These are phyloP conservation scores for Cucurbita pepo DNA, from an alignment of 306 rosid genomes.

Conservation along the genomic window DNA sequence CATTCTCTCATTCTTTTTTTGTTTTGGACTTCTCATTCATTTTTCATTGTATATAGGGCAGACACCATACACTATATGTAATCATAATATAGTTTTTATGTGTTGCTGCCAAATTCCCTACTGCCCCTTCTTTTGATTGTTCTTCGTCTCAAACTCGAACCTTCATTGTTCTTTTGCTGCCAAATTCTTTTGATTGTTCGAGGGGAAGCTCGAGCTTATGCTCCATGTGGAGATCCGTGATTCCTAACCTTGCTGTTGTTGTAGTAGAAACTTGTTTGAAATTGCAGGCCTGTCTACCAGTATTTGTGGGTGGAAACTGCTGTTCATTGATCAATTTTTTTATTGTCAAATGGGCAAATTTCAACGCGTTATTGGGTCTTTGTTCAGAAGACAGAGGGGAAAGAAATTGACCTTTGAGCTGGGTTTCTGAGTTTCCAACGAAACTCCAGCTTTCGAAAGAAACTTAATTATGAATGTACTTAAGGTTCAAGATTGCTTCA, in stretches of 20 bases:
- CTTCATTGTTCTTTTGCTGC: too few relatives aligned
- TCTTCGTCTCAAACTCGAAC: too few relatives aligned
- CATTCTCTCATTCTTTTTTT: background rate
- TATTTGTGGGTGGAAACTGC: background rate
- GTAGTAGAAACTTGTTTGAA: too few relatives aligned
- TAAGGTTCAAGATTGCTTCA: background rate
- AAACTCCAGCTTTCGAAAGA: background rate
- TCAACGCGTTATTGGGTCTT: background rate
- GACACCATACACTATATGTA: background rate
- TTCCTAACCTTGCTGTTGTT: too few relatives aligned
- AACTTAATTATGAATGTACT: background rate
- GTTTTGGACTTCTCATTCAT: slow-evolving; percentile 3
- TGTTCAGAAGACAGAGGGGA: background rate
- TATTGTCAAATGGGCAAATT: background rate
- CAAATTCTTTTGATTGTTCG: too few relatives aligned
- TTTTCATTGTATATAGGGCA: background rate
- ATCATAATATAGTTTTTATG: slow-evolving; percentile 1
- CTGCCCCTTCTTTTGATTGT: too few relatives aligned
- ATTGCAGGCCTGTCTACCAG: too few relatives aligned
- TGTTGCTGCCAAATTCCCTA: background rate
- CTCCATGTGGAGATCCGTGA: too few relatives aligned
- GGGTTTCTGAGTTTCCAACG: background rate
- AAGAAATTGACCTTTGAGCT: background rate
- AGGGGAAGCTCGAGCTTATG: too few relatives aligned
- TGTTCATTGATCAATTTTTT: background rate